phyloP scores from a whole-genome alignment of 1,139 yeast species.

The Zygosaccharomyces sapae region DNA sequence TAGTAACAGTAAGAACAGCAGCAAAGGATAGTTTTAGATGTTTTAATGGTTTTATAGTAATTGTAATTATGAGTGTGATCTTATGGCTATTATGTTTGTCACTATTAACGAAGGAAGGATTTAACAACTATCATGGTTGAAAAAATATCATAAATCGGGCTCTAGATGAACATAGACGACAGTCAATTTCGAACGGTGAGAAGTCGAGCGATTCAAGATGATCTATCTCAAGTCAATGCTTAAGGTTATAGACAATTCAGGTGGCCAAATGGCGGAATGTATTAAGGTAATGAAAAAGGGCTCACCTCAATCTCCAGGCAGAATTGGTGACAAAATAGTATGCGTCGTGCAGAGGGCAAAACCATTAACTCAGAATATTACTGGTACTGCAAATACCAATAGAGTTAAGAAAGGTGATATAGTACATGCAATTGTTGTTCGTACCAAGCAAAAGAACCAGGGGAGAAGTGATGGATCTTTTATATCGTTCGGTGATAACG shows the following conservation, averaged over 20 bases:
- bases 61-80: neutral
- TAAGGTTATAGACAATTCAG: constrained; percentile 90
- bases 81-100: neutral
- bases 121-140: neutral
- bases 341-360: constrained; percentile 92
- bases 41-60: neutral
- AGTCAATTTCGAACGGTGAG: neutral
- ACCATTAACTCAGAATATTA: constrained; percentile 57
- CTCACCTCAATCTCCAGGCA: constrained; percentile 76
- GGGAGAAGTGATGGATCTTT: constrained; percentile 80
- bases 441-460: constrained; percentile 81
- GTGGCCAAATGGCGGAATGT: constrained; percentile 93
- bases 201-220: constrained; percentile 44
- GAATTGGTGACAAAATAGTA: constrained; percentile 86
- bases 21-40: no score
- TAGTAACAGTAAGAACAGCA: neutral
- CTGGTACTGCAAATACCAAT: constrained; percentile 68
- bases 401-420: constrained; percentile 94
- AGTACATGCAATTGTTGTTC: constrained; percentile 90
- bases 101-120: neutral
- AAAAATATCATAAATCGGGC: neutral
- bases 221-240: constrained; percentile 79
- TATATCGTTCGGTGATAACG: constrained; percentile 89
- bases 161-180: neutral
- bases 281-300: constrained; percentile 85